Percentiles rank a stretch among this genome's conserved stretches.
Evolutionary conservation across 495 filamentous ascomycete genomes (phyloP).

Genomic region (Neurospora sp.): DNA sequence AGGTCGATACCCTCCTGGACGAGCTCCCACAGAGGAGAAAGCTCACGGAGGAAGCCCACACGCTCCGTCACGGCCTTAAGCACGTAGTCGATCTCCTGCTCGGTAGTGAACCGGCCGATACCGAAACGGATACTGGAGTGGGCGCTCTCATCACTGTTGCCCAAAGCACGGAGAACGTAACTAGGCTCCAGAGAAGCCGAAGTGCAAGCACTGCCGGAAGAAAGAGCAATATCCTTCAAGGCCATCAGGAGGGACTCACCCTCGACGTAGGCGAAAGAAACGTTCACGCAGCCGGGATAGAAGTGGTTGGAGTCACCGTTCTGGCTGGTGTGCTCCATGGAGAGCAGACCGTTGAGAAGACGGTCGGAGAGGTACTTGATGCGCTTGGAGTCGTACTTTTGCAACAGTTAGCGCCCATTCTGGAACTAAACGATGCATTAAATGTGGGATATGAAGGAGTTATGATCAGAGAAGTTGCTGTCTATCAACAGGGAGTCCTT

Average conservation of each 20-base stretch:
- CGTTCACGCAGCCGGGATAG: constrained; percentile 96
- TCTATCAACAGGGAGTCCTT: constrained; percentile 40
- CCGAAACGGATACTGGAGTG: constrained; percentile 97
- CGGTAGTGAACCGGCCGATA: constrained; percentile 93
- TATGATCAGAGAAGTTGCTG: constrained; percentile 41
- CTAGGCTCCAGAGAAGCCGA: constrained; percentile 93
- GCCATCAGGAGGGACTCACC: constrained; percentile 98
- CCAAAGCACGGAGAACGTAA: constrained; percentile 88
- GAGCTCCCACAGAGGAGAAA: constrained; percentile 95
- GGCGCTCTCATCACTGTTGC: constrained; percentile 92
- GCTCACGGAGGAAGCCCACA: constrained; percentile 84
- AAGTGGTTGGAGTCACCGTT: constrained; percentile 77
- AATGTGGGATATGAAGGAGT: constrained; percentile 1
- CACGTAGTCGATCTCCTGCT: constrained; percentile 93
- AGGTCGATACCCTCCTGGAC: constrained; percentile 95
- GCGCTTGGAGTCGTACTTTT: constrained; percentile 81
- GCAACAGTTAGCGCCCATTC: constrained; percentile 10
- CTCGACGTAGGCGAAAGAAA: constrained; percentile 97
- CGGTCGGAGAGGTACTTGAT: constrained; percentile 74
- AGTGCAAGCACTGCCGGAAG: constrained; percentile 93
- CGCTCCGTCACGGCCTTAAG: constrained; percentile 85
- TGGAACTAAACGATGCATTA: not conserved
- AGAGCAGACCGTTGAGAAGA: constrained; percentile 66
- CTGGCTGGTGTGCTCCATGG: constrained; percentile 83
- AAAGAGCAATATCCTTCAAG: constrained; percentile 93